Evolutionary conservation across 2,329 filamentous ascomycete species (phyloP).

Genomic region (Coniochaeta hoffmannii): DNA sequence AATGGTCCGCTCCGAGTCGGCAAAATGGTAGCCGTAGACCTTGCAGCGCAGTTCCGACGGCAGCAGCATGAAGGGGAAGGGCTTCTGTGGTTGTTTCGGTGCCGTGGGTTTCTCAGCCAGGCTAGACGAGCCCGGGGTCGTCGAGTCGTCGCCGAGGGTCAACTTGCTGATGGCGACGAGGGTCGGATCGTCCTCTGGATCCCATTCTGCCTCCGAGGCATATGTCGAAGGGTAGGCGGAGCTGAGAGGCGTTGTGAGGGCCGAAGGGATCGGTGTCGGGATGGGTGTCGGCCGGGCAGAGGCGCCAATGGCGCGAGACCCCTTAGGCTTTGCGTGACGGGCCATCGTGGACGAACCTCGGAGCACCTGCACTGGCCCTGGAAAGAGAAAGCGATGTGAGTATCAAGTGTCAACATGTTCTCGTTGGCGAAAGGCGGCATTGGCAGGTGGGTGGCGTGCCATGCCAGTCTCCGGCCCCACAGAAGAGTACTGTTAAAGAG

Average conservation of each 20-base stretch:
- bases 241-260: conserved; percentile 25
- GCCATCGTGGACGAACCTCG: conserved; percentile 7
- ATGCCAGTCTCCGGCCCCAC: not conserved
- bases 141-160: conserved; percentile 28
- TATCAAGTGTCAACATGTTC: too few species aligned
- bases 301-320: conserved; percentile 21
- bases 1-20: conserved; percentile 43
- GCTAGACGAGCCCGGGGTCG: conserved; percentile 10
- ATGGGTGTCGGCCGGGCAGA: conserved; percentile 19
- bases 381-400: not conserved
- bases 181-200: conserved; percentile 31
- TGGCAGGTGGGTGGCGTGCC: not conserved
- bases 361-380: not conserved
- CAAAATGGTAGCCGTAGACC: conserved; percentile 59
- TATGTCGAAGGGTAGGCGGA: conserved; percentile 29
- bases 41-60: conserved; percentile 63
- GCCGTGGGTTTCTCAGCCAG: conserved; percentile 9
- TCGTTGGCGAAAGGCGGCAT: not conserved
- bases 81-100: too few species aligned
- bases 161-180: conserved; percentile 34
- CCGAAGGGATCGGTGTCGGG: conserved; percentile 24
- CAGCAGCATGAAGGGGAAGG: conserved; percentile 60
- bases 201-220: conserved; percentile 29
- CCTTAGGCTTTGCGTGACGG: conserved; percentile 20
- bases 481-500: not conserved